Evolutionary conservation across 768 basidiomycete genomes (phyloP), one percentile per base, ranked within the genome.

Genomic region (Lyophyllum decastes): DNA sequence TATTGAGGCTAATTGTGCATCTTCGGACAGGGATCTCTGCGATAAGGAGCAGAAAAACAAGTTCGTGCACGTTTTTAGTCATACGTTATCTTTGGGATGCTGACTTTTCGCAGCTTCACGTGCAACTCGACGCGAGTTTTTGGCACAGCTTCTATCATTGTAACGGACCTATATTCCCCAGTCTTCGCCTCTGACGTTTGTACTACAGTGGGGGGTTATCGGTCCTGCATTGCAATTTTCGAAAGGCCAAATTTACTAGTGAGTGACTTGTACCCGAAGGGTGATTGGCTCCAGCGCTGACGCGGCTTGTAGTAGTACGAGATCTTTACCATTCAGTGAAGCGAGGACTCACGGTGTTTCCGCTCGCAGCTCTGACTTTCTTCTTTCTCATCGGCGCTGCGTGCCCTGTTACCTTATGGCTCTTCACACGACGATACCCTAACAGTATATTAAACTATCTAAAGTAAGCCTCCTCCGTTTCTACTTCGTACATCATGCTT

Each of bases 331-430:
- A n/a, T n/a, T 30, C 25, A 10, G 9, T 19, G 26, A 30, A n/a
- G 33, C 24, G 1, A 8, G 17, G 16, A 49, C 44, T n/a, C 21
- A 17, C 35, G 25, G 12, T 2, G 40, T 19, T n/a, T 16, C 38
- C 45, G 47, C 49, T 22, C 10, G 30, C 30, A 82, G 86, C 79
- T 4, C 72, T 92, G 21, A 68, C 82, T 17, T 85, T 84, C 57
- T 92, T 91, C 73, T 93, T 94, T 76, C 71, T 90, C 49, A 76
- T 88, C 43, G 92, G 92, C 26, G 84, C 88, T 8, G 62, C 84
- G 14, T 81, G 84, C 30, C 91, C 90, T 0, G 64, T 89, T 46
- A 65, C 85, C 38, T 77, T 83, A 17, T 92, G 84, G 82, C 54
- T 87, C 16, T 63, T 89, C 56, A 82, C 84, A 59, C 84, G 80